Percentiles rank a stretch among this genome's conserved stretches.
phyloP scores from a whole-genome alignment of 352 stramenopile genomes.

The Phytophthora cryptogea region DNA sequence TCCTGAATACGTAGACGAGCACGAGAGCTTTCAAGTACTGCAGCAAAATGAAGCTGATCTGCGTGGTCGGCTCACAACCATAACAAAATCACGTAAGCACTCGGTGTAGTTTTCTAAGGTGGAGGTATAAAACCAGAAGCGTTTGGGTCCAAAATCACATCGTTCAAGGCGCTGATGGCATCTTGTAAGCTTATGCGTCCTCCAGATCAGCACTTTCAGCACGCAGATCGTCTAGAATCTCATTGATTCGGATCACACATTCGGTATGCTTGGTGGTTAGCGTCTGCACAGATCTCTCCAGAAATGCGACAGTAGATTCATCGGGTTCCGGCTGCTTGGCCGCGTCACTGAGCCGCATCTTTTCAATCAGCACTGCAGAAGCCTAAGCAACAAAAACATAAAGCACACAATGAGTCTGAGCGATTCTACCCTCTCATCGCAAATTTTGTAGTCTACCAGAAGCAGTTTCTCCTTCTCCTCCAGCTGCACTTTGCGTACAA shows the following conservation, averaged over 20 bases:
- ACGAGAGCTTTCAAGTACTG: constrained; percentile 43
- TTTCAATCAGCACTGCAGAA: constrained; percentile 80
- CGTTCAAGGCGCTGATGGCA: neutral
- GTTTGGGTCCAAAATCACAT: neutral
- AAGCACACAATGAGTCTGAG: neutral
- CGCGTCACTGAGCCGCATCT: constrained; percentile 67
- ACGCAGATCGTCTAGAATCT: constrained; percentile 71
- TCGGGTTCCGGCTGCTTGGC: constrained; percentile 45
- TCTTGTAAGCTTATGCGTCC: constrained; percentile 21
- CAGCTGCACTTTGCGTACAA: constrained; percentile 73
- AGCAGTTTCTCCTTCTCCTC: constrained; percentile 88
- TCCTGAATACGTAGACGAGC: constrained; percentile 48
- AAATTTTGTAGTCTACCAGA: constrained; percentile 36
- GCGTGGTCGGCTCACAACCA: constrained; percentile 57
- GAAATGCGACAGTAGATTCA: constrained; percentile 49
- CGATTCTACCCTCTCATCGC: neutral
- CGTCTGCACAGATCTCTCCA: constrained; percentile 62
- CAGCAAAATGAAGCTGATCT: constrained; percentile 62
- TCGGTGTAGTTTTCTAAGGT: constrained; percentile 6
- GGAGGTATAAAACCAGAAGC: neutral
- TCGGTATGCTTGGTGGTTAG: constrained; percentile 62
- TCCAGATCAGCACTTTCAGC: constrained; percentile 61
- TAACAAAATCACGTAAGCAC: constrained; percentile 31
- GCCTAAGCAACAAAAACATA: constrained; percentile 42
- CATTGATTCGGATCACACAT: constrained; percentile 80